Evolutionary conservation across 305 asterid species (phyloP).

Genomic region (Coffea humblotiana): DNA sequence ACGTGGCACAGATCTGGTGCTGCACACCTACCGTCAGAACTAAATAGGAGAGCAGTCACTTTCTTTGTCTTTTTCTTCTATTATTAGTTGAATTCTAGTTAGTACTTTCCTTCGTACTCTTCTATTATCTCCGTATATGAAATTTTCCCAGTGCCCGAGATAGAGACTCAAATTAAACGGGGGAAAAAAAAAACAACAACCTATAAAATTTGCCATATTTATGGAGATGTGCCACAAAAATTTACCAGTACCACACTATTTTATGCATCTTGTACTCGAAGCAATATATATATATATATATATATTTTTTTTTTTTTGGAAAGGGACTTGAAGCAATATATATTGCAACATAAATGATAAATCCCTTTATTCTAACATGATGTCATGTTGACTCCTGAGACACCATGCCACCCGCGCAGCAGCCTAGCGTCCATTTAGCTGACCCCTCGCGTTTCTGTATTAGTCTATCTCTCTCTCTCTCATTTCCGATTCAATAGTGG

Average conservation of each 20-base stretch:
- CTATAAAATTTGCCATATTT: neutral
- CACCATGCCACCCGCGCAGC: constrained; percentile 26
- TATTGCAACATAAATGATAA: neutral
- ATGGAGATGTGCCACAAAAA: neutral
- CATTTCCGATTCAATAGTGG: neutral
- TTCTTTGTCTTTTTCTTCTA: neutral
- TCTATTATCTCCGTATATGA: neutral
- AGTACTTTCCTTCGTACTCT: neutral
- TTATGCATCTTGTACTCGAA: neutral
- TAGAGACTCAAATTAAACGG: neutral
- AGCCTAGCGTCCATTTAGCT: neutral
- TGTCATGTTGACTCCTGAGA: constrained; percentile 20
- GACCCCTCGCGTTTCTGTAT: neutral
- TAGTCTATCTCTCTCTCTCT: too few relatives aligned
- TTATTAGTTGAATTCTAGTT: neutral
- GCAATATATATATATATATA: neutral
- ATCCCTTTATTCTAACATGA: neutral
- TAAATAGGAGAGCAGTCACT: neutral
- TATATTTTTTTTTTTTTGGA: too few relatives aligned
- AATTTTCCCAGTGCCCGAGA: neutral
- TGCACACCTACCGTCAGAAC: neutral
- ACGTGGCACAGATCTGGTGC: neutral
- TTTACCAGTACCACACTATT: neutral
- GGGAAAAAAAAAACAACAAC: neutral
- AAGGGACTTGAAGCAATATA: neutral